Evolutionary conservation across 192 early-diverging fungal species (phyloP), one percentile per base, ranked within the genome.

Genomic region (Backusella mclennaniae): DNA sequence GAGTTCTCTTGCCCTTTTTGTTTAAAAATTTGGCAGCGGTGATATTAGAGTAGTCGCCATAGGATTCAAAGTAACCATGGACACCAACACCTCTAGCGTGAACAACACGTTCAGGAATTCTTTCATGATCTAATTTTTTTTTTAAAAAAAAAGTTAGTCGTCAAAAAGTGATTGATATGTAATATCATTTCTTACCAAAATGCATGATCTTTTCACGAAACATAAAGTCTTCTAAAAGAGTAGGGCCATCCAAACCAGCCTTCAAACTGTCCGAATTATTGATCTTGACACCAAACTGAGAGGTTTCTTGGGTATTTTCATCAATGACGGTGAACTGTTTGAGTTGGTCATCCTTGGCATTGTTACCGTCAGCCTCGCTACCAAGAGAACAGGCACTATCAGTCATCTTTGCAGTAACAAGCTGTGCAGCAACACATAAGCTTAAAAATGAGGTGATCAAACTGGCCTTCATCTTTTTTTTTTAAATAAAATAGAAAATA

Each of bases 71-170:
- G 59, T 80, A 81, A 46, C 85, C 87, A 71, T 83, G 81, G 8
- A 84, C 87, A 35, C 80, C 87, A 12, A 73, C 66, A 6, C 86
- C 85, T 14, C 81, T 21, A 7, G 86, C 86, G 69, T 87, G 85
- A 9, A 87, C 85, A 2, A 77, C 75, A 21, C 75, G 75, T 35
- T 80, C 79, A 46, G 79, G 79, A 70, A 81, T 81, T 46, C 74
- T 75, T 44, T 75, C 74, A 35, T 75, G 74, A 75, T 75, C 66
- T 75, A 75, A 31, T 19, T 4, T 26, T 36, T 68, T 31, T 19
- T 9, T 26, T 36, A n/a, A 0, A 68, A 19, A 29, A 42, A 71
- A 39, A 1, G 39, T 46, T 0, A 21, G n/a, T 29, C 23, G 31
- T 29, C 15, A 71, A 19, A 71, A 19, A 15, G 23, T 6, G 12